Evolutionary conservation across 805 yeast genomes (phyloP).

Genomic region (Pichia cephalocereana): DNA sequence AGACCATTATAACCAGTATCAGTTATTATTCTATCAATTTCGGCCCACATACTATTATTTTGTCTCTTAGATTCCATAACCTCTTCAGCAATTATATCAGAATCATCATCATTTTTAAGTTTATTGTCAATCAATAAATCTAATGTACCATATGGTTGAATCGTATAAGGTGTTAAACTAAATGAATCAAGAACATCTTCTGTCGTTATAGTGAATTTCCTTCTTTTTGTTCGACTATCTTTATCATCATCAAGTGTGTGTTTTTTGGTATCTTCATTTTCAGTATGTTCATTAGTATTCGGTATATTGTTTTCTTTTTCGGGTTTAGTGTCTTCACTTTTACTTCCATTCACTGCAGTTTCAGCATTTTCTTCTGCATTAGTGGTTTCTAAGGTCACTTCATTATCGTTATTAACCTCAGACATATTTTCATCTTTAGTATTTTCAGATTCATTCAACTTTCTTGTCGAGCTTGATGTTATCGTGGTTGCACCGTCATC

Average conservation of each 20-base stretch:
- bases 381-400: no score
- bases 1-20: neutral
- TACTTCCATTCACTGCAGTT: no score
- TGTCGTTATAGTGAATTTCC: slow-evolving; percentile 39
- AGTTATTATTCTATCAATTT: neutral
- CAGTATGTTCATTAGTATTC: neutral
- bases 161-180: slow-evolving; percentile 53
- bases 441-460: no score
- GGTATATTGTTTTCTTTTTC: neutral
- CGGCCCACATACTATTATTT: neutral
- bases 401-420: no score
- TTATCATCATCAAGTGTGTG: neutral
- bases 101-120: slow-evolving; percentile 50
- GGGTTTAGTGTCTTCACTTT: neutral
- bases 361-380: no score
- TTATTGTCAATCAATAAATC: slow-evolving; percentile 39
- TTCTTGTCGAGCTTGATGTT: no score
- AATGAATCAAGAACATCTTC: slow-evolving; percentile 64
- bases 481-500: no score
- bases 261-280: neutral
- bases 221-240: slow-evolving; percentile 8
- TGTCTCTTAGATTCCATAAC: neutral
- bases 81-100: slow-evolving; percentile 14
- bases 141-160: slow-evolving; percentile 59
- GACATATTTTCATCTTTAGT: neutral